A percentile compares a stretch with the other conserved stretches of the same genome.
Conservation (phyloP, 2,329 filamentous ascomycete species). For the Magnaporthiopsis incrustans region DNA sequence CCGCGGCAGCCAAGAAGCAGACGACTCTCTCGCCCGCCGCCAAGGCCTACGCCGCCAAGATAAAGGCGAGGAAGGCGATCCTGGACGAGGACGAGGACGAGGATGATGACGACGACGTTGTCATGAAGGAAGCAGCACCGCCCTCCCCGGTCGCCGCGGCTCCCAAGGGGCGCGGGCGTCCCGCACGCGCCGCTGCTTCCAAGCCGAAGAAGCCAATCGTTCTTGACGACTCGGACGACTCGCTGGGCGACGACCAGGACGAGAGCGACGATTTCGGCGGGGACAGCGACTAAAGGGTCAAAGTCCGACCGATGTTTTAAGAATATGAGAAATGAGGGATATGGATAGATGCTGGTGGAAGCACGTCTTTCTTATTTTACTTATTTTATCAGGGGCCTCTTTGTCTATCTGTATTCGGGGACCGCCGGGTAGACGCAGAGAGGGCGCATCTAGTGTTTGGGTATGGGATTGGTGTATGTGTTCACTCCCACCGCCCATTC, state of each 20-base stretch:
- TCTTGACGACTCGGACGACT: conserved; percentile 19
- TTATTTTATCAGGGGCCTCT: neutral
- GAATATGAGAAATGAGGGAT: neutral
- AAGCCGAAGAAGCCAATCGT: conserved; percentile 32
- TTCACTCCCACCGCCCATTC: neutral
- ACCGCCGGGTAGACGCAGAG: too few relatives aligned
- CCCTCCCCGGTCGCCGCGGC: conserved; percentile 17
- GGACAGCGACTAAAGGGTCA: conserved; percentile 21
- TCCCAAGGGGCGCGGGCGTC: conserved; percentile 24
- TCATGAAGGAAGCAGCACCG: conserved; percentile 16
- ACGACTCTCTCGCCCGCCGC: conserved; percentile 54
- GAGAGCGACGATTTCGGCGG: conserved; percentile 30
- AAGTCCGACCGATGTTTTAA: neutral
- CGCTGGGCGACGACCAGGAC: conserved; percentile 16
- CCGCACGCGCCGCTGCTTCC: conserved; percentile 32
- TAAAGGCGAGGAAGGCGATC: conserved; percentile 26
- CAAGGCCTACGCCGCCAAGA: conserved; percentile 52
- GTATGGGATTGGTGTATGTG: neutral
- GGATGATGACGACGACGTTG: conserved; percentile 20
- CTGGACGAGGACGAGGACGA: conserved; percentile 27
- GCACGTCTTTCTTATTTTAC: neutral
- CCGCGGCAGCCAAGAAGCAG: conserved; percentile 14
- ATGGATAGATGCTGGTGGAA: neutral
- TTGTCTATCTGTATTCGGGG: neutral
- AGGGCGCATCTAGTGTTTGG: neutral